A percentile compares a stretch with the other conserved stretches of the same genome.
phyloP scores from a whole-genome alignment of 257 asterid genomes.

The Echium plantagineum region DNA sequence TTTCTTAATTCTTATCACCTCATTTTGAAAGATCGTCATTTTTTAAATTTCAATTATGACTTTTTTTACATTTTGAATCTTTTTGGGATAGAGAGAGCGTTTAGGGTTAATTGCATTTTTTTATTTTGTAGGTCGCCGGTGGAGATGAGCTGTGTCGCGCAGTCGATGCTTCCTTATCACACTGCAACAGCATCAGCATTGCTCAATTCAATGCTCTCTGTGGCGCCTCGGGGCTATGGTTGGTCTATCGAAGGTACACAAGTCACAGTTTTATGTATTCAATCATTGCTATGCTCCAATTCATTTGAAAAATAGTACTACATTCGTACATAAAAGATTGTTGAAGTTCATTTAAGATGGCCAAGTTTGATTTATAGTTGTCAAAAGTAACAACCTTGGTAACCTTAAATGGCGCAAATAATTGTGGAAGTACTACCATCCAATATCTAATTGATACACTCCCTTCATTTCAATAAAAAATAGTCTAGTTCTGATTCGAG shows the following conservation, averaged over 20 bases:
- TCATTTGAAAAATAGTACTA: background rate
- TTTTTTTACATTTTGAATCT: too few species aligned
- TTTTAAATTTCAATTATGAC: too few species aligned
- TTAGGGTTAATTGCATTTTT: slow-evolving; percentile 1
- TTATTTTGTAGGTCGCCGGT: slow-evolving; percentile 47
- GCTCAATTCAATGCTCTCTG: slow-evolving; percentile 82
- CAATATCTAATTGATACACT: too few species aligned
- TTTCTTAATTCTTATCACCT: too few species aligned
- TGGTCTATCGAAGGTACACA: slow-evolving; percentile 79
- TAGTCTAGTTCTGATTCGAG: background rate
- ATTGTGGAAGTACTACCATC: too few species aligned
- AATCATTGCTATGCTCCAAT: background rate
- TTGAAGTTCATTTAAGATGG: too few species aligned
- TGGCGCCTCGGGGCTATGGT: slow-evolving; percentile 51
- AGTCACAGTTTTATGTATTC: background rate
- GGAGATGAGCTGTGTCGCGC: slow-evolving; percentile 58
- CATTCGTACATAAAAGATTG: too few species aligned
- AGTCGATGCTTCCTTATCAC: slow-evolving; percentile 81
- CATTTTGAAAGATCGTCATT: too few species aligned
- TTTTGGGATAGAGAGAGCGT: too few species aligned
- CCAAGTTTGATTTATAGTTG: too few species aligned
- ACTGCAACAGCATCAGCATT: slow-evolving; percentile 81
- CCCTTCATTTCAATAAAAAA: background rate
- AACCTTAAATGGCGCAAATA: too few species aligned
- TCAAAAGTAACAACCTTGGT: too few species aligned